Evolutionary conservation across 176 grass and related monocot species (phyloP).

Genomic region (sorghum (Sorghum bicolor)): Sorghum_bicolor_NCBIv3 NC_012870.2:68083501-68084000

Average conservation of each 20-base stretch:
- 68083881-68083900: background rate
- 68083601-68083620: conserved; percentile 28
- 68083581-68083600: conserved; percentile 89
- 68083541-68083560: conserved; percentile 77
- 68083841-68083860: background rate
- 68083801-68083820: background rate
- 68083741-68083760: conserved; percentile 85
- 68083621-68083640: background rate
- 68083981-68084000: background rate
- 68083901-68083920: conserved; percentile 3
- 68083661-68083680: conserved; percentile 37
- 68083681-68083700: conserved; percentile 94
- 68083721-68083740: conserved; percentile 72
- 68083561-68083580: conserved; percentile 98
- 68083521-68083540: conserved; percentile 73
- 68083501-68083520: conserved; percentile 86
- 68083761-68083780: conserved; percentile 40
- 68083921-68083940: background rate
- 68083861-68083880: conserved; percentile 4
- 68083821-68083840: background rate
- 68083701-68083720: conserved; percentile 83
- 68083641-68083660: background rate
- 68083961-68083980: background rate
- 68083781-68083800: conserved; percentile 11
- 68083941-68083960: background rate